phyloP scores from a whole-genome alignment of 495 filamentous ascomycete species.

The Articulospora tetracladia region DNA sequence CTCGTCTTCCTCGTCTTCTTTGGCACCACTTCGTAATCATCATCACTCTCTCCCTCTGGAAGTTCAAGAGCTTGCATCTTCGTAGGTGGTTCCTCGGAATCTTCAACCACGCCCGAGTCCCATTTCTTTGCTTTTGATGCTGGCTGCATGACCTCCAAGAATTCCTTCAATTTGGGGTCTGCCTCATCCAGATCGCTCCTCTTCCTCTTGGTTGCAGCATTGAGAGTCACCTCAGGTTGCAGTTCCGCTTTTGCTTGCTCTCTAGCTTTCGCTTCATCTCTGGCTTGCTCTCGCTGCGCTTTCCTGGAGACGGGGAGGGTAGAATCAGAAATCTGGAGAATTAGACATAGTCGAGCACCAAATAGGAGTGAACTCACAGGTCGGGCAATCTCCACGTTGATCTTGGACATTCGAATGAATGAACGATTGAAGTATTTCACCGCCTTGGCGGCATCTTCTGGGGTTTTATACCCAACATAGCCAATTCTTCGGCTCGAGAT shows the following conservation, averaged over 20 bases:
- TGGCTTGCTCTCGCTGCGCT: conserved; percentile 24
- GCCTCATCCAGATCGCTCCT: conserved; percentile 44
- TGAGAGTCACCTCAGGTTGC: conserved; percentile 21
- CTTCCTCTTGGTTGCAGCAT: conserved; percentile 43
- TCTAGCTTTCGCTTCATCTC: conserved; percentile 15
- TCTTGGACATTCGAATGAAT: conserved; percentile 96
- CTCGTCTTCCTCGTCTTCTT: conserved; percentile 35
- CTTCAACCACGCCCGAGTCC: conserved; percentile 53
- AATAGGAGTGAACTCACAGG: conserved; percentile 54
- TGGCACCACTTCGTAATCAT: conserved; percentile 61
- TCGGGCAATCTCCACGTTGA: conserved; percentile 84
- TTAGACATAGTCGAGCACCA: not conserved
- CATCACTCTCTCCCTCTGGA: conserved; percentile 49
- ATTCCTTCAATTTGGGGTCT: conserved; percentile 83
- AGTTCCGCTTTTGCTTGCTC: conserved; percentile 21
- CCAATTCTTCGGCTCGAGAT: conserved; percentile 86
- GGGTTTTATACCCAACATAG: conserved; percentile 89
- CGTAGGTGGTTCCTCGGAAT: conserved; percentile 41
- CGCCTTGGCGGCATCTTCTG: conserved; percentile 72
- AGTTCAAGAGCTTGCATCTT: conserved; percentile 37
- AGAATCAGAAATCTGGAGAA: conserved; percentile 24
- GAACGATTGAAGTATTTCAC: conserved; percentile 92
- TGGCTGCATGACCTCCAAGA: conserved; percentile 74
- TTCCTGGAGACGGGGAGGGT: conserved; percentile 27
- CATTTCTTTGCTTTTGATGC: conserved; percentile 64